These are phyloP conservation scores for Verbena officinalis DNA, from an alignment of 257 asterid species.

Conservation along the genomic window DNA sequence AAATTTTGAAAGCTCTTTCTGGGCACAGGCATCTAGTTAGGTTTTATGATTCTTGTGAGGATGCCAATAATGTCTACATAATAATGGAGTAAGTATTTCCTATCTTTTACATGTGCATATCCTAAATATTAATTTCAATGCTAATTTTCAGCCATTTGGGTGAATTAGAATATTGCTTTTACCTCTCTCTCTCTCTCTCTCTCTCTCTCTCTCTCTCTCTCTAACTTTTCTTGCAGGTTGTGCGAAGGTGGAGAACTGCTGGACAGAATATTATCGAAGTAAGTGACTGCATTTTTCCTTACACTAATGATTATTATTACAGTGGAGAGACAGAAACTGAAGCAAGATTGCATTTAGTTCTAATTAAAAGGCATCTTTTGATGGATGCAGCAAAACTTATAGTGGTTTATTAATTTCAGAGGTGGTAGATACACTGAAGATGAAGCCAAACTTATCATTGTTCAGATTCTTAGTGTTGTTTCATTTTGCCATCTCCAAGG, in stretches of 20 bases:
- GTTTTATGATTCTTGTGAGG: constrained; percentile 94
- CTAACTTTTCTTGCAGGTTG: constrained; percentile 54
- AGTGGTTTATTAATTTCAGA: constrained; percentile 50
- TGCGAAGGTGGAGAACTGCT: constrained; percentile 99
- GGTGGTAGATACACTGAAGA: constrained; percentile 96
- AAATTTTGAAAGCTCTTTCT: constrained; percentile 86
- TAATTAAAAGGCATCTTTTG: constrained; percentile 22
- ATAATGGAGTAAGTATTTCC: constrained; percentile 87
- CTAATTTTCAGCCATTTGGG: constrained; percentile 14
- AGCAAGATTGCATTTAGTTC: background rate
- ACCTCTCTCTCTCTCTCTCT: constrained; percentile 29
- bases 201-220: constrained; percentile 20
- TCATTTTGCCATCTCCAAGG: constrained; percentile 99
- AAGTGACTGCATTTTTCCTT: constrained; percentile 31
- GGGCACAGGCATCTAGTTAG: constrained; percentile 90
- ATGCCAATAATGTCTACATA: constrained; percentile 84
- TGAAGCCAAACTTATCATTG: constrained; percentile 88
- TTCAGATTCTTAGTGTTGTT: constrained; percentile 87
- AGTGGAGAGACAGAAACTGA: constrained; percentile 10
- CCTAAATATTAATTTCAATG: no score
- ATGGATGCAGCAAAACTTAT: constrained; percentile 37
- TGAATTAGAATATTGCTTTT: constrained; percentile 23
- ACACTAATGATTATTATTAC: constrained; percentile 2
- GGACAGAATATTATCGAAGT: constrained; percentile 88
- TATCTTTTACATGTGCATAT: no score